Evolutionary conservation across 768 basidiomycete species (phyloP).

Genomic region (Leccinum boreale): DNA sequence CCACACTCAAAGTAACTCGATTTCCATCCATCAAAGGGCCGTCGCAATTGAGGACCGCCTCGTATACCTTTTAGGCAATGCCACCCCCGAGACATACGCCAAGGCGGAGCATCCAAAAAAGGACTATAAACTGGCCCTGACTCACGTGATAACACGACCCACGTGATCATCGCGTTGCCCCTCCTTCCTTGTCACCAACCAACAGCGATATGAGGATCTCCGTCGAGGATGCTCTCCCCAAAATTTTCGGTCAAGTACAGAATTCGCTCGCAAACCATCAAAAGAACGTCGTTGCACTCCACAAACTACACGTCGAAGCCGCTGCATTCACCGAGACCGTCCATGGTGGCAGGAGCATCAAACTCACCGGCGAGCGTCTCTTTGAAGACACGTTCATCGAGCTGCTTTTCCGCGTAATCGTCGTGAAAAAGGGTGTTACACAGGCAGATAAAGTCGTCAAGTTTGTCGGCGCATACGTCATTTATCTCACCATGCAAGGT

Average conservation of each 20-base stretch:
- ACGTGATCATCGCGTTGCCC: slow-evolving; percentile 16
- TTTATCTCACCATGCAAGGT: slow-evolving; percentile 78
- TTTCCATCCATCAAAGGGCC: background rate
- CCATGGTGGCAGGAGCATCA: slow-evolving; percentile 47
- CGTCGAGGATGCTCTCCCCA: slow-evolving; percentile 23
- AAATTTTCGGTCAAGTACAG: slow-evolving; percentile 82
- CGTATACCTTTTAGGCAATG: no score
- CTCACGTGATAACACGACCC: slow-evolving; percentile 7
- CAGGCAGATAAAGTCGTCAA: slow-evolving; percentile 77
- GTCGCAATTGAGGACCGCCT: no score
- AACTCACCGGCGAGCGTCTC: slow-evolving; percentile 68
- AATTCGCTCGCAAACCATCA: slow-evolving; percentile 74
- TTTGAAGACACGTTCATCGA: slow-evolving; percentile 68
- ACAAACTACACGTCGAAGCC: slow-evolving; percentile 73
- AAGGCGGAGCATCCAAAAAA: no score
- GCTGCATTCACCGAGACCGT: slow-evolving; percentile 48
- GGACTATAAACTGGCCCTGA: no score
- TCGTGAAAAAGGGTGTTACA: slow-evolving; percentile 75
- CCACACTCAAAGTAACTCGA: background rate
- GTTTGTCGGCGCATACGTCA: slow-evolving; percentile 78
- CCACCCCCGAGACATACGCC: no score
- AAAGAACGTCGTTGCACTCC: slow-evolving; percentile 81
- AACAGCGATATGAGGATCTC: background rate
- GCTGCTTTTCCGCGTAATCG: slow-evolving; percentile 57
- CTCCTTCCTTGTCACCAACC: slow-evolving; percentile 7